phyloP scores from a whole-genome alignment of 2,329 filamentous ascomycete species.

The Fusarium virguliforme region DNA sequence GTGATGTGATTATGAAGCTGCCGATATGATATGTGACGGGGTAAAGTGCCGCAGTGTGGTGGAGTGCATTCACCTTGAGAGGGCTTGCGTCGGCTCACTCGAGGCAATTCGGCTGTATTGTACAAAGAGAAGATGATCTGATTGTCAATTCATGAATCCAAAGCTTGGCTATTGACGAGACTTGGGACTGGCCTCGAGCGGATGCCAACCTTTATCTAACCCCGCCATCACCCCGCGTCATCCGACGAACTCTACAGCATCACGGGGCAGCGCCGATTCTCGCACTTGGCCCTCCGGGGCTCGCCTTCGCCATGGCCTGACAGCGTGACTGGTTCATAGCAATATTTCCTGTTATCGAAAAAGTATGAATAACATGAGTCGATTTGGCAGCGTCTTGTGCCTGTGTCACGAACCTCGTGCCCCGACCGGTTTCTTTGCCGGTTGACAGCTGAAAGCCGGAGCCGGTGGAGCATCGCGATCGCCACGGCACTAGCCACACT shows the following conservation, averaged over 20 bases:
- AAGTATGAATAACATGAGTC: background rate
- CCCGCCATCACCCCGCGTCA: conserved; percentile 50
- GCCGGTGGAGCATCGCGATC: conserved; percentile 21
- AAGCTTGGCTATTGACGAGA: background rate
- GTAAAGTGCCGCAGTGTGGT: conserved; percentile 11
- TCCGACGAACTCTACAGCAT: conserved; percentile 35
- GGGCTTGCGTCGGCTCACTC: conserved; percentile 4
- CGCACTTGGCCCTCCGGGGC: conserved; percentile 31
- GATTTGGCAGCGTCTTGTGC: conserved; percentile 7
- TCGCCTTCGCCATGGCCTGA: conserved; percentile 31
- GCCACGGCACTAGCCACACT: conserved; percentile 23
- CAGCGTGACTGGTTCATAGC: conserved; percentile 7
- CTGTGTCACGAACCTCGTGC: conserved; percentile 23
- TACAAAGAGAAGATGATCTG: background rate
- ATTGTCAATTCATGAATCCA: conserved; percentile 1
- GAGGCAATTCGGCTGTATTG: background rate
- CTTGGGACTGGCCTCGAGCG: background rate
- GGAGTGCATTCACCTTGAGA: conserved; percentile 15
- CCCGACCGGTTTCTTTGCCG: conserved; percentile 29
- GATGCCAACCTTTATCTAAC: conserved; percentile 24
- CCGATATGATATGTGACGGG: conserved; percentile 26
- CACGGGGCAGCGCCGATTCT: conserved; percentile 31
- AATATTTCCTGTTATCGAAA: background rate
- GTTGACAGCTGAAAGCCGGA: conserved; percentile 5
- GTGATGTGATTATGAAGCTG: conserved; percentile 10